Conservation (phyloP, 345 rosid genomes). For the Pelargonium nanum region DNA sequence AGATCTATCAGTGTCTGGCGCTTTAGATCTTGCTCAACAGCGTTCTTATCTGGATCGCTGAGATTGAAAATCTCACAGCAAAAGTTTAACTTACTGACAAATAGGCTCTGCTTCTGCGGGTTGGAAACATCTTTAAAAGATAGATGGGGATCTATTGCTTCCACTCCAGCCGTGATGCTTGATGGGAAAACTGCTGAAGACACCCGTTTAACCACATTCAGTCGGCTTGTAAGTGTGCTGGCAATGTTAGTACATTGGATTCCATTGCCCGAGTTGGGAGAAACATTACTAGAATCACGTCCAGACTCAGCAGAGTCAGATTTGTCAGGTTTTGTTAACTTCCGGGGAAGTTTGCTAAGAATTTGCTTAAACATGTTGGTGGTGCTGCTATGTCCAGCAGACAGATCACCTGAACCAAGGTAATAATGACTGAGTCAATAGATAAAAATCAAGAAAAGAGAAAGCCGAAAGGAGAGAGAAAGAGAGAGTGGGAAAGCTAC, state of each 20-base stretch:
- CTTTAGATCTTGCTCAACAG: constrained; percentile 44
- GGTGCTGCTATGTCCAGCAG: constrained; percentile 10
- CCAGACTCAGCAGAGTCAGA: constrained; percentile 30
- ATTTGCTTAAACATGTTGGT: constrained; percentile 66
- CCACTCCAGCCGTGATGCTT: constrained; percentile 61
- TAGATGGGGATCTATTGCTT: constrained; percentile 61
- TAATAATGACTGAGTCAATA: neutral
- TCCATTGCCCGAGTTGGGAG: constrained; percentile 20
- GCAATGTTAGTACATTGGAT: constrained; percentile 49
- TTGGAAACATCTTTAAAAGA: constrained; percentile 69
- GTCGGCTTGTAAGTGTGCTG: constrained; percentile 43
- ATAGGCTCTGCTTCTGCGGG: constrained; percentile 57
- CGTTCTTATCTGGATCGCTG: constrained; percentile 37
- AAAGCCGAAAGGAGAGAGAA: too few relatives aligned
- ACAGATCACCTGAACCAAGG: constrained; percentile 5
- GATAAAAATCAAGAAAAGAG: too few relatives aligned
- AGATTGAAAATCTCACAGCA: constrained; percentile 47
- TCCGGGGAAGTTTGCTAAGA: constrained; percentile 66
- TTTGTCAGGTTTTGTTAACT: constrained; percentile 36
- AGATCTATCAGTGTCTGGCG: constrained; percentile 46
- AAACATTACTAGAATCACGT: constrained; percentile 5
- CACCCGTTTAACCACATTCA: constrained; percentile 70
- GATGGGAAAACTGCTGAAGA: constrained; percentile 77
- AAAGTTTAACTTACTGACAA: constrained; percentile 58
- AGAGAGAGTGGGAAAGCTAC: too few relatives aligned